Base-by-base conservation (phyloP, 768 basidiomycete genomes). In the Leccinum variicolor region DNA sequence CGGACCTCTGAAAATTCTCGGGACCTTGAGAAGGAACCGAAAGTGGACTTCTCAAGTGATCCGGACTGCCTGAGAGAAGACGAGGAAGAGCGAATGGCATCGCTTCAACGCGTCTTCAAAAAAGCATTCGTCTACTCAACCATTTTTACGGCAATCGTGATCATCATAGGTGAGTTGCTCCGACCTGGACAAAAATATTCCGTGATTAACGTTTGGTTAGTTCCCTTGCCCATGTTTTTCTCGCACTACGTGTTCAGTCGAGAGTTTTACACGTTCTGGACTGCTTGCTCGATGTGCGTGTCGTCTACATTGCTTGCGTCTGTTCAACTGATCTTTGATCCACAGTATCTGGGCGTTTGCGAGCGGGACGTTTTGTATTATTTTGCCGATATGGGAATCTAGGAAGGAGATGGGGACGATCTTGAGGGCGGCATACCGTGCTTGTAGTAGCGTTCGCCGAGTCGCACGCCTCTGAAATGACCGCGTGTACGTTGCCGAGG, bases 221-320 rank as follows among this genome's bases (percentile, higher is more conserved):
- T 75, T 1, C 76, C 76, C 2, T 53, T 77, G 10, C 77, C 75
- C 13, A 70, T 74, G 74, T 73, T 75, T 56, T 76, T 76, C 64
- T 73, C 74, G 53, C 68, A 70, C 52, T 72, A 77, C 51, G 53
- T 76, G 10, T 75, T 73, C 50, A 73, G 69, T 45, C 67, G 67
- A 41, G 59, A 59, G 26, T 77, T 76, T 62, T 76, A 66, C 53
- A 64, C 58, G 39, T 77, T 76, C 56, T 77, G 75, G 77, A 72
- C 71, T 14, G 69, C 76, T 3, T 66, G 73, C 21, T 72, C 73
- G 54, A 77, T 77, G 73, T 76, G 59, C 8, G 70, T 66, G 46
- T 29, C 23, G 19, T 49, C 34, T 52, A 53, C 26, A 15, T 55
- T 54, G 15, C 46, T 29, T 36, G 34, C 9, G 43, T 52, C 14